Evolutionary conservation across 208 protist species (phyloP).

Genomic region (Leishmania tarentolae): DNA sequence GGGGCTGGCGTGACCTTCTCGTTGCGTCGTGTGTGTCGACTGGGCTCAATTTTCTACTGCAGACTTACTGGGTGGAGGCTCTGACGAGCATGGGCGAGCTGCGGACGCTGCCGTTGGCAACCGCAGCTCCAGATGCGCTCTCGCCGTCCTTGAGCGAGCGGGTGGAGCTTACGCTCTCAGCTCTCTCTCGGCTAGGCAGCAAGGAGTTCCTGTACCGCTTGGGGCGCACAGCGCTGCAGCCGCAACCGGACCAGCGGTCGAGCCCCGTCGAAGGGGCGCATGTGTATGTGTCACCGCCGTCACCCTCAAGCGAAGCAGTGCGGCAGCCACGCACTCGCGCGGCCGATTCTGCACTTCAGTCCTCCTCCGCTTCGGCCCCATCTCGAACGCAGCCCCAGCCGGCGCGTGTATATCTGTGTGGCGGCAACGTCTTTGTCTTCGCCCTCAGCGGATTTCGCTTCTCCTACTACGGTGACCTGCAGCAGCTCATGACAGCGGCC

Average conservation of each 20-base stretch:
- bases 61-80: constrained; percentile 26
- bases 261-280: background rate
- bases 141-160: constrained; percentile 5
- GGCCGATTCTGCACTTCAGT: background rate
- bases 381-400: background rate
- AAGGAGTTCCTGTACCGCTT: constrained; percentile 25
- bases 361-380: background rate
- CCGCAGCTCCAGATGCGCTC: background rate
- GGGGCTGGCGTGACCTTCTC: constrained; percentile 30
- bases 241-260: background rate
- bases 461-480: constrained; percentile 33
- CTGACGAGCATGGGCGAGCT: constrained; percentile 28
- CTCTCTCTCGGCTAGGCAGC: constrained; percentile 19
- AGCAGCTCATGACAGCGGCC: constrained; percentile 31
- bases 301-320: background rate
- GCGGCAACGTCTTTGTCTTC: constrained; percentile 47
- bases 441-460: constrained; percentile 61
- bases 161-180: constrained; percentile 14
- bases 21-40: constrained; percentile 30
- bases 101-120: constrained; percentile 10
- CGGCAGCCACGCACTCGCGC: background rate
- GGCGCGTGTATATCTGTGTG: constrained; percentile 38
- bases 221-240: constrained; percentile 16
- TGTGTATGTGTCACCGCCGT: background rate
- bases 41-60: constrained; percentile 20